Percentiles rank a stretch among this genome's conserved stretches.
These are phyloP conservation scores for Lachancea kluyveri DNA, from an alignment of 805 yeast species.

Conservation along the genomic window DNA sequence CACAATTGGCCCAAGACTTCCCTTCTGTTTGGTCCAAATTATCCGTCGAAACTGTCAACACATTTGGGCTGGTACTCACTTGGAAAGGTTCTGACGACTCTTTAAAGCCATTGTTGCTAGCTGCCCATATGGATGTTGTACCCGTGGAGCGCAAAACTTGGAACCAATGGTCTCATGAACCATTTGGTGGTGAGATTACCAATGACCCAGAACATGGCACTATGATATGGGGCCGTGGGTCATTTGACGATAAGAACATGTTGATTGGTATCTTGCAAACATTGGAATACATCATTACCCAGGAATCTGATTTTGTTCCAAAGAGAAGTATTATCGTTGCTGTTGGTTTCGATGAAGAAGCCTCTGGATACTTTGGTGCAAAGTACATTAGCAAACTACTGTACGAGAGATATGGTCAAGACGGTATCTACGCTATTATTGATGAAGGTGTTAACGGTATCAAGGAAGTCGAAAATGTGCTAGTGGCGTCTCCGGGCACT, in stretches of 20 bases:
- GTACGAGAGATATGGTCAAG: constrained; percentile 46
- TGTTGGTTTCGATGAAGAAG: constrained; percentile 75
- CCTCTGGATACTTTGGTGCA: constrained; percentile 61
- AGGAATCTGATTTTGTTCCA: constrained; percentile 41
- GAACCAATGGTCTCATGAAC: constrained; percentile 56
- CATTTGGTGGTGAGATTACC: constrained; percentile 56
- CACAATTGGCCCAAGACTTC: constrained; percentile 46
- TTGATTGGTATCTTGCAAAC: constrained; percentile 59
- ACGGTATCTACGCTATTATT: constrained; percentile 53
- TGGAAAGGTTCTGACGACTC: constrained; percentile 48
- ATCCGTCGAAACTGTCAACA: constrained; percentile 49
- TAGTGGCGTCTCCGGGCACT: constrained; percentile 44
- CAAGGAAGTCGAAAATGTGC: constrained; percentile 34
- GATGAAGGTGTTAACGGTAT: constrained; percentile 56
- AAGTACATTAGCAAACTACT: constrained; percentile 39
- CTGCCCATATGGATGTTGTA: constrained; percentile 80
- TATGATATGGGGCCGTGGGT: constrained; percentile 66
- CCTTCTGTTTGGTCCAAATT: constrained; percentile 46
- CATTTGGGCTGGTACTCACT: constrained; percentile 56
- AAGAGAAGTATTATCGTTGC: constrained; percentile 54
- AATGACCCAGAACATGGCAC: constrained; percentile 48
- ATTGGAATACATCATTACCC: constrained; percentile 41
- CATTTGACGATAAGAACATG: constrained; percentile 64
- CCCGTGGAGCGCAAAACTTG: constrained; percentile 60
- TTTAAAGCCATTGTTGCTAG: constrained; percentile 59